Evolutionary conservation across 768 basidiomycete species (phyloP), one percentile per base, ranked within the genome.

Genomic region (Pleurotus tuoliensis): DNA sequence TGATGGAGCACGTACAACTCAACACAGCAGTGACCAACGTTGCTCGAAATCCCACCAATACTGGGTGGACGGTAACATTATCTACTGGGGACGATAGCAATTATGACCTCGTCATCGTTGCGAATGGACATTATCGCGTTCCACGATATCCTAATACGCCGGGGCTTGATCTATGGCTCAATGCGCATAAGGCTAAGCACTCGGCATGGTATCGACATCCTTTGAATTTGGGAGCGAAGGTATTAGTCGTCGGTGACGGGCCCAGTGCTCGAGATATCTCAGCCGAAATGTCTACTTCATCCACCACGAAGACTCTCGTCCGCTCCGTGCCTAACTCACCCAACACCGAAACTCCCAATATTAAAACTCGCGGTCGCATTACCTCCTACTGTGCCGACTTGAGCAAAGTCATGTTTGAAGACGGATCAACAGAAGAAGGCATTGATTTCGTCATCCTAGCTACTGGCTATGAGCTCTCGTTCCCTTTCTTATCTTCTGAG

Each of bases 201-300:
- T 81, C 91, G 0, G 80, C 82, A 3, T 86, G 76, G 73, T 93
- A 90, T 64, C 78, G 89, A 34, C 76, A 70, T 45, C 84, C 86
- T 1, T 55, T 63, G 16, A 63, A 71, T 77, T 22, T 76, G 51
- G 63, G 81, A 59, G 59, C 70, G n/a, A 75, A 64, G 1, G 69
- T 83, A 3, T 67, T 83, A 5, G 73, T 81, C 13, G 72, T 81
- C 6, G 80, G 81, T 2, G 73, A 66, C 20, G 84, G 85, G 1
- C 87, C 90, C 0, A 91, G 88, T 48, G 90, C 88, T 2, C 70
- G 60, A 9, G 92, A 94, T 59, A 82, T 93, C 62, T 69, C 76
- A 47, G 64, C 75, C 3, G 90, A 91, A 57, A 73, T 92, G 71
- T 64, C 73, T 56, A 63, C 69, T 3, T 64, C 69, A 1, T 76